Percentiles rank a stretch among this genome's conserved stretches.
Conservation (phyloP, 495 filamentous ascomycete genomes). For the Hypoxylon fuscum region DNA sequence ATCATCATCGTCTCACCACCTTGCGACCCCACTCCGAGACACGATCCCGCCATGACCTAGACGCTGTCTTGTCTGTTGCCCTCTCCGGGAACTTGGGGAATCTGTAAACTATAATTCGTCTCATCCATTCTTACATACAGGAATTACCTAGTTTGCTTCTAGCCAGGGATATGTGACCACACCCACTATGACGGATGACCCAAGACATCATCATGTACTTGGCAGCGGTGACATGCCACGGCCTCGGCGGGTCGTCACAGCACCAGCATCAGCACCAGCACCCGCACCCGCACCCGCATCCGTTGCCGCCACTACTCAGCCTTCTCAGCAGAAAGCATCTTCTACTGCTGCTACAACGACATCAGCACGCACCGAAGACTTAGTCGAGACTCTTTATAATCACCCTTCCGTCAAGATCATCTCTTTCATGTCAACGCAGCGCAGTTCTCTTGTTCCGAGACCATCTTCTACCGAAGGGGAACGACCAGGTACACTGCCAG, state of each 20-base stretch:
- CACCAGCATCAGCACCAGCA: too few relatives aligned
- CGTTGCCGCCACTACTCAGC: constrained; percentile 35
- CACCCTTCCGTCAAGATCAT: constrained; percentile 73
- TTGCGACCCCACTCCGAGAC: constrained; percentile 6
- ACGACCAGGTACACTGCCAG: constrained; percentile 69
- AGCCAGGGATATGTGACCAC: constrained; percentile 11
- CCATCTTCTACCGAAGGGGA: constrained; percentile 43
- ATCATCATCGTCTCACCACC: constrained; percentile 28
- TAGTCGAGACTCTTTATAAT: constrained; percentile 76
- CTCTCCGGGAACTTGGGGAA: constrained; percentile 20
- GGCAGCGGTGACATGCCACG: constrained; percentile 25
- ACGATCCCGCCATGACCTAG: constrained; percentile 26
- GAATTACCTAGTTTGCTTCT: constrained; percentile 16
- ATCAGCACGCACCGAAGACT: constrained; percentile 39
- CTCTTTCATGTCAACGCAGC: constrained; percentile 65
- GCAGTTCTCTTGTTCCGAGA: constrained; percentile 44
- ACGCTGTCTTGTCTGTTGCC: constrained; percentile 16
- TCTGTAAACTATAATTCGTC: constrained; percentile 14
- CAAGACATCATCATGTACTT: constrained; percentile 4
- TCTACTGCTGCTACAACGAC: constrained; percentile 19
- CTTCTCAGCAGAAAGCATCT: constrained; percentile 25
- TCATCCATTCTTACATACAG: too few relatives aligned
- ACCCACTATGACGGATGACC: constrained; percentile 28
- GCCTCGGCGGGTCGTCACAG: constrained; percentile 55
- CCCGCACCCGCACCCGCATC: too few relatives aligned